Percentiles rank a stretch among this genome's conserved stretches.
Conservation (phyloP, 2,329 filamentous ascomycete genomes). For the Pestalotiopsis sp. region DNA sequence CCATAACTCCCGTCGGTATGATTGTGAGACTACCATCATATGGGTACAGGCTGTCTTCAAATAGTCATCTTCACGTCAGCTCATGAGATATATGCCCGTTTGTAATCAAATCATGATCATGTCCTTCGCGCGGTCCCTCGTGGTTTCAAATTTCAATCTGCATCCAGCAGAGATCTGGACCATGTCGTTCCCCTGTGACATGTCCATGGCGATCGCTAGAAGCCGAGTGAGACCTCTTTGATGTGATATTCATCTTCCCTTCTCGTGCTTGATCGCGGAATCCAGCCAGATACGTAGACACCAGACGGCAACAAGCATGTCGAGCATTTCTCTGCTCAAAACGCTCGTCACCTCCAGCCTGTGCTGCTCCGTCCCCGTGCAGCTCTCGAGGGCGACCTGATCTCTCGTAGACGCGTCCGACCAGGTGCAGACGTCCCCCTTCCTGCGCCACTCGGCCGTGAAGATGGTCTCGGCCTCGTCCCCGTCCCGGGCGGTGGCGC, state of each 20-base stretch:
- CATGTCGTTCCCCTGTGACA: too few species aligned
- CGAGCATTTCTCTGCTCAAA: neutral
- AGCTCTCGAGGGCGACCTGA: neutral
- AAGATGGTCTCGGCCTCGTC: neutral
- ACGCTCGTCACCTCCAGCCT: neutral
- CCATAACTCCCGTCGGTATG: too few species aligned
- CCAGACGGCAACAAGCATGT: neutral
- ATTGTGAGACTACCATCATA: too few species aligned
- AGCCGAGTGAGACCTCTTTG: too few species aligned
- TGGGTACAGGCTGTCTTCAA: too few species aligned
- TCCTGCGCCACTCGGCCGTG: neutral
- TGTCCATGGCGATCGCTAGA: too few species aligned
- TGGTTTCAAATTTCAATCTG: too few species aligned
- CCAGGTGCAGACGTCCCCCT: neutral
- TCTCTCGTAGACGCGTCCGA: neutral
- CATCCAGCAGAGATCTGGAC: too few species aligned
- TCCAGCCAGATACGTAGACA: neutral
- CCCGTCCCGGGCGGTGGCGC: neutral
- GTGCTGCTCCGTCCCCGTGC: neutral
- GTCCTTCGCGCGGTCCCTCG: too few species aligned
- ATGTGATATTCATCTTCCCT: neutral
- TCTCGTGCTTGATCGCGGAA: neutral
- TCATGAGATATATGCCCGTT: too few species aligned
- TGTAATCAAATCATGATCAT: too few species aligned
- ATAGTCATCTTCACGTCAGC: too few species aligned